Evolutionary conservation across 164 flowering plant genomes (phyloP).

Genomic region (Dillenia suffruticosa): DNA sequence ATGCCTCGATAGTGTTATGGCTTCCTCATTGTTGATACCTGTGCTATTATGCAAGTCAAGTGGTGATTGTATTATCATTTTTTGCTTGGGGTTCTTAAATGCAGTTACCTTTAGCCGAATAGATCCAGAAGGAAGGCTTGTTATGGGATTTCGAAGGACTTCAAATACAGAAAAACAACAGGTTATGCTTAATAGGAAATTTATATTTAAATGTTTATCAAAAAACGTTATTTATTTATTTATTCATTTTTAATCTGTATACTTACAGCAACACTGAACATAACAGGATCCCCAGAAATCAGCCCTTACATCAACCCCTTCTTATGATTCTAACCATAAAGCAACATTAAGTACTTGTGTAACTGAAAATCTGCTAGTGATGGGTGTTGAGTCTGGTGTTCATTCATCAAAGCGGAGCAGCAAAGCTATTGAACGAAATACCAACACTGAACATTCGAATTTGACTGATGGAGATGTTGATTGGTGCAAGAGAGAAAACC

Average conservation of each 20-base stretch:
- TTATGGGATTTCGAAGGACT: conserved; percentile 90
- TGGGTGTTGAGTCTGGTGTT: conserved; percentile 23
- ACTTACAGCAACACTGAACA: too few species aligned
- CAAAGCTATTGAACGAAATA: conserved; percentile 19
- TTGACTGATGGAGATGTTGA: conserved; percentile 20
- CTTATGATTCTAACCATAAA: conserved; percentile 24
- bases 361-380: conserved; percentile 20
- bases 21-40: too few species aligned
- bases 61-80: too few species aligned
- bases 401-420: conserved; percentile 13
- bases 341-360: conserved; percentile 28
- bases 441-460: conserved; percentile 17
- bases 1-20: too few species aligned
- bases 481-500: conserved; percentile 27
- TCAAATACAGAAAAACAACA: conserved; percentile 38
- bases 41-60: too few species aligned
- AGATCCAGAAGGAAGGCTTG: conserved; percentile 90
- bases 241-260: too few species aligned
- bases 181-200: conserved; percentile 24
- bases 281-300: conserved; percentile 33
- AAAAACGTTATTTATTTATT: too few species aligned
- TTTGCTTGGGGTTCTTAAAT: conserved; percentile 2
- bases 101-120: conserved; percentile 89
- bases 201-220: too few species aligned
- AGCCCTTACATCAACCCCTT: conserved; percentile 17